Evolutionary conservation across 345 rosid species (phyloP).

Genomic region (Sisymbrium irio): DNA sequence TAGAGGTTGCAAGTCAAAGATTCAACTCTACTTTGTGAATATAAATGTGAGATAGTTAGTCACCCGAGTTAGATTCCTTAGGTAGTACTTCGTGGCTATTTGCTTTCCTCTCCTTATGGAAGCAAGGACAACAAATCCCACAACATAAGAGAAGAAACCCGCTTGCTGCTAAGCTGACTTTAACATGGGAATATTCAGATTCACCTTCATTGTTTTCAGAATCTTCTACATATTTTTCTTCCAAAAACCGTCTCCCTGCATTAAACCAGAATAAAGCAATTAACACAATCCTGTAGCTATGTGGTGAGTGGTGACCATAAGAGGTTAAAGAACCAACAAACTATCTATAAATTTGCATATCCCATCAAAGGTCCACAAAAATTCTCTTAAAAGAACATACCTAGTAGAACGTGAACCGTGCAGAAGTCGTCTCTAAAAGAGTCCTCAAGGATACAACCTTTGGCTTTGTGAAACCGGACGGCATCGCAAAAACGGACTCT

Average conservation of each 20-base stretch:
- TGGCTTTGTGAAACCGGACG: constrained; percentile 43
- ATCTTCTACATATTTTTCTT: constrained; percentile 34
- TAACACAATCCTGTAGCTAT: no score
- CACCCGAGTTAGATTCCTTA: constrained; percentile 65
- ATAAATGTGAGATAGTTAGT: constrained; percentile 28
- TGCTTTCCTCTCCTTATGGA: constrained; percentile 59
- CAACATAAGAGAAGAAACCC: constrained; percentile 59
- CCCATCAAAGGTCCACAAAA: background rate
- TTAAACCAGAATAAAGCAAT: constrained; percentile 9
- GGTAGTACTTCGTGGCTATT: constrained; percentile 51
- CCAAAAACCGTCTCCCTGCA: constrained; percentile 55
- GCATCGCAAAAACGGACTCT: constrained; percentile 53
- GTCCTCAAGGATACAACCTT: constrained; percentile 44
- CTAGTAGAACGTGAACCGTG: constrained; percentile 41
- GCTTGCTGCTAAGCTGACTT: constrained; percentile 46
- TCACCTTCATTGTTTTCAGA: background rate
- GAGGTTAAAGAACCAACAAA: background rate
- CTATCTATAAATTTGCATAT: background rate
- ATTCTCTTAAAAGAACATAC: constrained; percentile 48
- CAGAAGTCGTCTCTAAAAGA: constrained; percentile 40
- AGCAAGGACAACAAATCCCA: constrained; percentile 55
- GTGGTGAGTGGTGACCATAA: no score
- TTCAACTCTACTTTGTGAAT: background rate
- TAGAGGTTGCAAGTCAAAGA: background rate
- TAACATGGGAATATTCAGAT: constrained; percentile 15